Evolutionary conservation across 2,329 filamentous ascomycete genomes (phyloP), one percentile per base, ranked within the genome.

Genomic region (Aspergillus glaucus): DNA sequence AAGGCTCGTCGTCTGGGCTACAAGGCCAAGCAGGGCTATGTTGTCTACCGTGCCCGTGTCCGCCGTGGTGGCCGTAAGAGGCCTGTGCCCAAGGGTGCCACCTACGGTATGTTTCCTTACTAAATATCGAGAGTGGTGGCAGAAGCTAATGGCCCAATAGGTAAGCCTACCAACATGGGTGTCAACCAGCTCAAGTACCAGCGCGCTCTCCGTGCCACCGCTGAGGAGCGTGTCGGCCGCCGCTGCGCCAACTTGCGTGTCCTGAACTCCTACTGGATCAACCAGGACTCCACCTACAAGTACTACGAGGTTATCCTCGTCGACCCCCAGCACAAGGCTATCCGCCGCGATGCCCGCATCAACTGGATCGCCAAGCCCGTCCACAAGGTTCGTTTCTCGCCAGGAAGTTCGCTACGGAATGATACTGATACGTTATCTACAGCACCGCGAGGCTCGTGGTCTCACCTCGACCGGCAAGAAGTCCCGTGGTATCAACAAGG

Each of bases 1-100:
- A 98, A 98, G 88, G 93, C 94, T 74, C 93, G 93, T 79, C 93
- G 94, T 78, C 88, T 98, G 67, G 93, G 93, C 70, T 98, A 98
- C 89, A 98, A 98, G 88, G 93, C 94, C 82, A 98, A 98, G 89
- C 93, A 98, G 82, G 93, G 93, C 78, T 98, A 97, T 83, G 93
- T 98, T 75, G 90, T 98, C 87, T 98, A 98, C 87, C 93, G 93
- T 75, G 84, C 94, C 73, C 93, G 93, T 75, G 93, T 98, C 68
- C 88, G 93, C 76, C 90, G 93, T 77, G 93, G 93, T 86, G 93
- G 93, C 71, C 90, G 93, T 84, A 98, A 98, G 91, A 84, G 84
- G 77, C 93, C 92, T 68, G 89, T 84, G 57, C 84, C 87, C 71
- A 95, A 95, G 90, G 93, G 93, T 86, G 93, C 93, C 77, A 98